phyloP scores from a whole-genome alignment of 768 basidiomycete genomes.

The Russula earlei region DNA sequence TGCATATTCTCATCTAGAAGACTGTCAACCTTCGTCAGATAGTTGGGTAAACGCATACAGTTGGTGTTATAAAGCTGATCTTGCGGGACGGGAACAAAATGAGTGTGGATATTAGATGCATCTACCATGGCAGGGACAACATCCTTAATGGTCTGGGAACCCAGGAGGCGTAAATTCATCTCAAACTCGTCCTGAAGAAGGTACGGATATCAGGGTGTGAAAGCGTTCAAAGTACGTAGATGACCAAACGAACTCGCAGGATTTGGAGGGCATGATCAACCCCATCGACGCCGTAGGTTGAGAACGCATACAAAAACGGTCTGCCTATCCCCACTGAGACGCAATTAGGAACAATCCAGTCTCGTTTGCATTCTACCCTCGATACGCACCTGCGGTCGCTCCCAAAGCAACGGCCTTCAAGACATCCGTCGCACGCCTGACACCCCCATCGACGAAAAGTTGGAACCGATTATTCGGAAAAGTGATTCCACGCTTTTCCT shows the following conservation, averaged over 20 bases:
- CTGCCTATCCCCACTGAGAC: slow-evolving; percentile 67
- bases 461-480: slow-evolving; percentile 79
- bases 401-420: slow-evolving; percentile 83
- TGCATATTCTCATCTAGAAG: slow-evolving; percentile 35
- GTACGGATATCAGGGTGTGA: neutral
- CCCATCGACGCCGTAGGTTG: slow-evolving; percentile 80
- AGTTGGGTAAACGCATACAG: slow-evolving; percentile 45
- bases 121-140: slow-evolving; percentile 89
- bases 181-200: slow-evolving; percentile 81
- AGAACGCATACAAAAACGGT: slow-evolving; percentile 84
- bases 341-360: neutral
- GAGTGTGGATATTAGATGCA: slow-evolving; percentile 54
- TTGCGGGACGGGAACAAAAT: slow-evolving; percentile 56
- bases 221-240: neutral
- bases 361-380: neutral
- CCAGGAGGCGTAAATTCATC: slow-evolving; percentile 93
- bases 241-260: slow-evolving; percentile 47
- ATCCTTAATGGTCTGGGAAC: slow-evolving; percentile 71
- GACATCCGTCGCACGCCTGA: slow-evolving; percentile 82
- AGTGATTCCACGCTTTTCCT: slow-evolving; percentile 49
- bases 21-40: neutral
- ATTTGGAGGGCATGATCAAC: slow-evolving; percentile 78
- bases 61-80: slow-evolving; percentile 73
- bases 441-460: slow-evolving; percentile 91
- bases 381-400: slow-evolving; percentile 63